phyloP scores from a whole-genome alignment of 345 rosid species.

The Salix brachista region DNA sequence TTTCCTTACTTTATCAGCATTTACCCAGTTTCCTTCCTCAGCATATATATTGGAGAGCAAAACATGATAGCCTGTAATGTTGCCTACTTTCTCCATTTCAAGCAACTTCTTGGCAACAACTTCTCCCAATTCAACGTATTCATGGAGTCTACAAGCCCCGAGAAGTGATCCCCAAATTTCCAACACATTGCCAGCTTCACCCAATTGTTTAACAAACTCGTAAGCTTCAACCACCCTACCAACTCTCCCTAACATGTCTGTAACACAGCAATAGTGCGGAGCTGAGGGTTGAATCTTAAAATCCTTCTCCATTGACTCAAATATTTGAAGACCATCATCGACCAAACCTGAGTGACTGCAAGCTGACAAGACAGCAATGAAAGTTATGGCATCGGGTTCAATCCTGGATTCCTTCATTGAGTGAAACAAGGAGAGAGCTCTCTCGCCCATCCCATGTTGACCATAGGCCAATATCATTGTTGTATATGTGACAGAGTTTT shows the following conservation, averaged over 20 bases:
- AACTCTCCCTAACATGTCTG: constrained; percentile 82
- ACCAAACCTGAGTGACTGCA: constrained; percentile 76
- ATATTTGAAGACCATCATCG: constrained; percentile 72
- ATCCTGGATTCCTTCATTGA: constrained; percentile 50
- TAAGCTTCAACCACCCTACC: constrained; percentile 81
- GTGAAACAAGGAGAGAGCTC: constrained; percentile 67
- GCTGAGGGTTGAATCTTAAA: constrained; percentile 53
- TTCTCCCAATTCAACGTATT: constrained; percentile 59
- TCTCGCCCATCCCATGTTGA: constrained; percentile 79
- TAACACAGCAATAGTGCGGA: constrained; percentile 77
- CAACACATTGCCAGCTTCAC: constrained; percentile 56
- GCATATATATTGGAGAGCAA: constrained; percentile 87
- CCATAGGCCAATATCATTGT: constrained; percentile 81
- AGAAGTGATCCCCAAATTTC: constrained; percentile 90
- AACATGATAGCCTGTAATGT: constrained; percentile 61
- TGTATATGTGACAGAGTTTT: constrained; percentile 72
- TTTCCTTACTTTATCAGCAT: constrained; percentile 64
- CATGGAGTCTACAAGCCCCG: constrained; percentile 71
- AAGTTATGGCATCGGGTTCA: constrained; percentile 66
- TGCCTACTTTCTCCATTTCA: constrained; percentile 38
- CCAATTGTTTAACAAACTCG: constrained; percentile 61
- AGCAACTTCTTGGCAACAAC: constrained; percentile 51
- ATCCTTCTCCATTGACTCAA: constrained; percentile 52
- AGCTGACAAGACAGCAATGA: constrained; percentile 76
- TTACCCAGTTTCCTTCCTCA: constrained; percentile 69